Percentiles rank a stretch among this genome's conserved stretches.
phyloP scores from a whole-genome alignment of 2,329 filamentous ascomycete genomes.

The Fusarium siculi region DNA sequence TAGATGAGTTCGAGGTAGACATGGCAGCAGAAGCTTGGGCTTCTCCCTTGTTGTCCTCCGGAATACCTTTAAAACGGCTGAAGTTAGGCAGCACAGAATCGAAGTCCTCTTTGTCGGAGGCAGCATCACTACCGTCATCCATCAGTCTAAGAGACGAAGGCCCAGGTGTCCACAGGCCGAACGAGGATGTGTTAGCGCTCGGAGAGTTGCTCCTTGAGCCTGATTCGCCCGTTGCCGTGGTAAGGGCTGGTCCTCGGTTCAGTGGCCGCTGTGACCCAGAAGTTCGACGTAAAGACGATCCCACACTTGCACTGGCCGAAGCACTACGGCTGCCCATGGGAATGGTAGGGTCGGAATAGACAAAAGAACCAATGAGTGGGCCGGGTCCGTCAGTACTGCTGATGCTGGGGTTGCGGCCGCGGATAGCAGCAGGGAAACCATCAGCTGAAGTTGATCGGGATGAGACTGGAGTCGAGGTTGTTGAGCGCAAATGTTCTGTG shows the following conservation, averaged over 20 bases:
- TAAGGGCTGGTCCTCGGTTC: constrained; percentile 32
- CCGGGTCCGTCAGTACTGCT: constrained; percentile 33
- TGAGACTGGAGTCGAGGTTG: constrained; percentile 50
- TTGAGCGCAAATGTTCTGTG: constrained; percentile 74
- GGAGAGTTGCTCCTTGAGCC: constrained; percentile 38
- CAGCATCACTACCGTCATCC: constrained; percentile 59
- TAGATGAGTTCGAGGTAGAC: constrained; percentile 21
- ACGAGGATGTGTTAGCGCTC: constrained; percentile 31
- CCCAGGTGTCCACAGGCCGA: constrained; percentile 49
- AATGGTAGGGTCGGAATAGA: constrained; percentile 56
- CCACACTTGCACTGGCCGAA: constrained; percentile 55
- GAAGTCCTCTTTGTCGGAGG: constrained; percentile 56
- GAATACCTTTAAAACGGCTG: constrained; percentile 48
- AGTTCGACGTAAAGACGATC: constrained; percentile 44
- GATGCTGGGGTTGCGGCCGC: constrained; percentile 42
- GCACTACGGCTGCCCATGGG: constrained; percentile 55
- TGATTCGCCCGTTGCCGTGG: constrained; percentile 24
- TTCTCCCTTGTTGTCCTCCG: constrained; percentile 26
- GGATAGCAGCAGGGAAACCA: constrained; percentile 38
- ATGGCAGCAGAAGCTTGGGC: neutral
- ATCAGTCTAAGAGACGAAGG: constrained; percentile 56
- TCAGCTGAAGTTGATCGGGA: constrained; percentile 47
- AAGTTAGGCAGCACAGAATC: constrained; percentile 65
- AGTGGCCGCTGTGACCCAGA: constrained; percentile 44
- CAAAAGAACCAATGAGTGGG: constrained; percentile 50